Base-by-base conservation (phyloP, 2,329 filamentous ascomycete genomes). In the Arachnomyces sp. region DNA sequence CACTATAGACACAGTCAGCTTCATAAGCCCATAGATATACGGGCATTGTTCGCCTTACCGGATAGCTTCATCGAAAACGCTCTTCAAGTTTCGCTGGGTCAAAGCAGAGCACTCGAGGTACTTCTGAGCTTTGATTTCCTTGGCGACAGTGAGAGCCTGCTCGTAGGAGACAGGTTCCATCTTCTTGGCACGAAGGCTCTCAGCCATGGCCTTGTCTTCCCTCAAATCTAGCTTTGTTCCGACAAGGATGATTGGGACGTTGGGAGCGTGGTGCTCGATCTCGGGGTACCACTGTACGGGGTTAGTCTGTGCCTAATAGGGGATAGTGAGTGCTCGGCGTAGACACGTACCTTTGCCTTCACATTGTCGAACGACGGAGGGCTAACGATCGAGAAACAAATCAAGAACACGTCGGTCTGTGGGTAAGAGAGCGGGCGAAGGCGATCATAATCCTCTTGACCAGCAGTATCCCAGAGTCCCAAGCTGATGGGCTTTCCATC, bases 361-460 rank as follows among this genome's bases (percentile, higher is more conserved):
- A 98, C 90, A 79, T 98, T 98, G 69, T 96, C 92, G 60, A 95
- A 96, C 25, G 90, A 95, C 15, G 92, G 87, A 36, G 90, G 90
- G 79, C 85, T 93, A 67, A 95, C 89, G 60, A 96, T 93, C 50
- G 89, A 95, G 70, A 96, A 96, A 71, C 90, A 96, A 63, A 96
- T 95, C 51, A 96, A 74, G 68, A 96, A 96, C 36, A 96, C 92
- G 58, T 98, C 92, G 44, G 92, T 96, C 71, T 98, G 90, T 8
- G 92, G 92, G 68, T 96, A 98, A 31, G 90, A 96, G 45, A 98
- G 79, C 47, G 90, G 90, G 57, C 90, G 82, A 60, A 96, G 74
- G 66, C 90, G 78, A 63, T 96, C 90, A 71, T 96, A 96, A 75
- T 96, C 90, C 71, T 96, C 90, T 72, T 96, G 92, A 59, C 90